Percentiles rank a stretch among this genome's conserved stretches.
These are phyloP conservation scores for Dictyostelium intermedium DNA, from an alignment of 78 protist species.

Conservation along the genomic window DNA sequence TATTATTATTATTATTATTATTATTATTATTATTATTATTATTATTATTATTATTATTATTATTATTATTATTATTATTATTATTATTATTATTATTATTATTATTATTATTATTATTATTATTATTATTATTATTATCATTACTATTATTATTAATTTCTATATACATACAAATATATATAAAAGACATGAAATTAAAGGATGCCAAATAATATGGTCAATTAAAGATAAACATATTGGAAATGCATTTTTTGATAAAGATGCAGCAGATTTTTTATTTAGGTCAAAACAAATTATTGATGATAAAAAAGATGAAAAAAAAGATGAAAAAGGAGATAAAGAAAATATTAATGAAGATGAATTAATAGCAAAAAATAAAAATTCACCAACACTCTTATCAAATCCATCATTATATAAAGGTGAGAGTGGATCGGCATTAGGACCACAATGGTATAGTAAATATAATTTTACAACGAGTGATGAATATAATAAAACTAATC, in stretches of 20 bases:
- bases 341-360: background rate
- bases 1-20: background rate
- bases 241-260: slow-evolving; percentile 68
- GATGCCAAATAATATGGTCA: slow-evolving; percentile 44
- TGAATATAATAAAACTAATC: background rate
- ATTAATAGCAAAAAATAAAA: background rate
- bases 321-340: background rate
- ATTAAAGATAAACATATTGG: slow-evolving; percentile 66
- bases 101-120: too few relatives aligned
- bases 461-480: slow-evolving; percentile 27
- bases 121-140: too few relatives aligned
- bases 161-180: background rate
- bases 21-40: background rate
- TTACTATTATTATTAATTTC: background rate
- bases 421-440: background rate
- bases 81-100: background rate
- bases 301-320: background rate
- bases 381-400: background rate
- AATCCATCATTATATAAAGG: background rate
- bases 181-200: slow-evolving; percentile 40
- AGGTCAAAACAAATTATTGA: background rate
- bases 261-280: slow-evolving; percentile 39
- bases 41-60: too few relatives aligned
- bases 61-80: too few relatives aligned
- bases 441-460: slow-evolving; percentile 76